Evolutionary conservation across 352 stramenopile species (phyloP), one percentile per base, ranked within the genome.

Genomic region (Globisporangium emineosum): DNA sequence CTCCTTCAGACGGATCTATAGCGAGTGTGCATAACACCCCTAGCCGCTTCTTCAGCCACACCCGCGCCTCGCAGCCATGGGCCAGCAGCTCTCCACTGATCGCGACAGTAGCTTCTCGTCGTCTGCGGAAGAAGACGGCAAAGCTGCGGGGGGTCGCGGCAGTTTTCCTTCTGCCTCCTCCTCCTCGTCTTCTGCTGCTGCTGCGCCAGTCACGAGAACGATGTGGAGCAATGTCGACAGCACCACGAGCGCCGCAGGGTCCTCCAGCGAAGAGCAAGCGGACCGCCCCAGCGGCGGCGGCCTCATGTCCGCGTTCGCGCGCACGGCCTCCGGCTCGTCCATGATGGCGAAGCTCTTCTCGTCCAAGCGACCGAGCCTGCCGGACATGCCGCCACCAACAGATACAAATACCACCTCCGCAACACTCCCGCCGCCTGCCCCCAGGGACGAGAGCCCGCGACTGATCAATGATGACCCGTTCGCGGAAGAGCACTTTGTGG

Each of bases 41-140:
- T 42, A 40, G 15, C 17, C 27, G 19, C 27, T 35, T n/a, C 21
- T 6, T 5, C 49, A 23, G n/a, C 19, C 30, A 60, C 5, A n/a
- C 35, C 13, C 17, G 7, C 19, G 55, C 52, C 19, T 17, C 5
- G 12, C 19, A 37, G 32, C 12, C 33, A 83, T 83, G 75, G 75
- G 75, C 23, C 75, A 80, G 56, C 67, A 64, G 50, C 59, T 70
- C 0, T 79, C 67, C 57, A 72, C 65, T 1, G 33, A 65, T 40
- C 69, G 66, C 27, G 64, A 69, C 4, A 77, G 73, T 60, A 47
- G 40, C 40, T 47, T 47, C 17, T 56, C 12, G 3, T 55, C 21
- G 42, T 55, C 40, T 1, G 5, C 0, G 10, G 32, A 40, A 9
- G 32, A 72, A 77, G 61, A 59, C 42, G 52, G 58, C 33, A 5